phyloP scores from a whole-genome alignment of 768 basidiomycete genomes.

The Boletus vermiculosoides region DNA sequence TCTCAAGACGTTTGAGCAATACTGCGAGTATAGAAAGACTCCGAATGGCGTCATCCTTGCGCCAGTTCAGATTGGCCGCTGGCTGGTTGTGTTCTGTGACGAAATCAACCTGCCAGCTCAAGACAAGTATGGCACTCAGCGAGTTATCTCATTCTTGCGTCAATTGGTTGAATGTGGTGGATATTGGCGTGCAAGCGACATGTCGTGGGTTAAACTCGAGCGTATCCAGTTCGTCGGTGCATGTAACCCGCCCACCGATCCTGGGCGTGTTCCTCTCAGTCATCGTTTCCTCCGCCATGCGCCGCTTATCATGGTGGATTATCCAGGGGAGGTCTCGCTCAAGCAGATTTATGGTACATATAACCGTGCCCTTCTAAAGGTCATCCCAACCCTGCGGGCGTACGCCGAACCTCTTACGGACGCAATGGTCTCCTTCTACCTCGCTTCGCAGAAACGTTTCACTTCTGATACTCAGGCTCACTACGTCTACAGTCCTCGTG shows the following conservation, averaged over 20 bases:
- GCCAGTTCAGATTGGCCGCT: slow-evolving; percentile 91
- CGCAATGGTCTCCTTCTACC: slow-evolving; percentile 96
- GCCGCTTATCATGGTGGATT: slow-evolving; percentile 98
- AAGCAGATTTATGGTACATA: slow-evolving; percentile 99
- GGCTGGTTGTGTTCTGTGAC: slow-evolving; percentile 99
- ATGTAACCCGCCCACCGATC: slow-evolving; percentile 98
- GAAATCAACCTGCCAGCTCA: slow-evolving; percentile 97
- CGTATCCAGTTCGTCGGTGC: slow-evolving; percentile 99
- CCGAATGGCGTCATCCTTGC: slow-evolving; percentile 97
- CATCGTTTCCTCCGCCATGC: slow-evolving; percentile 98
- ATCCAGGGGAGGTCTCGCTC: slow-evolving; percentile 94
- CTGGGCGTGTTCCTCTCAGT: slow-evolving; percentile 96
- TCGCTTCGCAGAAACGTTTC: slow-evolving; percentile 90
- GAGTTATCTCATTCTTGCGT: slow-evolving; percentile 97
- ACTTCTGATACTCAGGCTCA: slow-evolving; percentile 98
- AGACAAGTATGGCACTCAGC: slow-evolving; percentile 98
- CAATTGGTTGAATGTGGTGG: slow-evolving; percentile 94
- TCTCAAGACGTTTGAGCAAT: slow-evolving; percentile 98
- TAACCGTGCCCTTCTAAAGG: slow-evolving; percentile 93
- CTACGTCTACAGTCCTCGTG: slow-evolving; percentile 98
- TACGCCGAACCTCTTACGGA: slow-evolving; percentile 94
- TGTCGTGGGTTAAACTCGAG: slow-evolving; percentile 96
- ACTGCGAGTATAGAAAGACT: slow-evolving; percentile 98
- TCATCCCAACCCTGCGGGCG: slow-evolving; percentile 87
- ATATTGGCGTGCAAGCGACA: slow-evolving; percentile 91